These are phyloP conservation scores for Manihot esculenta DNA, from an alignment of 441 rosid genomes.

Conservation along the genomic window DNA sequence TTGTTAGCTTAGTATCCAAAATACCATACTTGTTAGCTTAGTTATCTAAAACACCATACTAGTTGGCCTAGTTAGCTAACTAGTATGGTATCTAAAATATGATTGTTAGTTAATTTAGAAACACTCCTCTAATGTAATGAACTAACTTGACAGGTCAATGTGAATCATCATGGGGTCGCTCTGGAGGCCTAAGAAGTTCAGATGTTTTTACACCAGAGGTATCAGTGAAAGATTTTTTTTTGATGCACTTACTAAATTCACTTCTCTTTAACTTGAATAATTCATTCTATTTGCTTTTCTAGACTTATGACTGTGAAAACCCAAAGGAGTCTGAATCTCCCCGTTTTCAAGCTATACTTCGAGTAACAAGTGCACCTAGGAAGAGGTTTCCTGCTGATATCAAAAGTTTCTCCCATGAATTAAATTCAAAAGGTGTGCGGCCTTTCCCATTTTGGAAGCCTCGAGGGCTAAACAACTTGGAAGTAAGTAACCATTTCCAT, in stretches of 20 bases:
- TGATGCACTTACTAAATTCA: slow-evolving; percentile 24
- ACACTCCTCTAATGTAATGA: slow-evolving; percentile 2
- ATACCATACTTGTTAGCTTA: no score
- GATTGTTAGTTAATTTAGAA: slow-evolving; percentile 6
- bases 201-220: slow-evolving; percentile 95
- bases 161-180: slow-evolving; percentile 49
- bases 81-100: no score
- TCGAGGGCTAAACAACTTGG: slow-evolving; percentile 76
- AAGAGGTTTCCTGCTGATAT: slow-evolving; percentile 92
- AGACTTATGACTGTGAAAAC: slow-evolving; percentile 70
- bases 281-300: slow-evolving; percentile 28
- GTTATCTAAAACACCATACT: no score
- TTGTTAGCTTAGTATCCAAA: no score
- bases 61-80: no score
- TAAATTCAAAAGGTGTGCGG: slow-evolving; percentile 94
- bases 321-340: slow-evolving; percentile 98
- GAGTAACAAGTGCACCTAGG: slow-evolving; percentile 89
- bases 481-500: slow-evolving; percentile 60
- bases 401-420: slow-evolving; percentile 97
- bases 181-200: slow-evolving; percentile 70
- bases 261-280: background rate
- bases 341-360: slow-evolving; percentile 95
- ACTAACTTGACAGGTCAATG: slow-evolving; percentile 44
- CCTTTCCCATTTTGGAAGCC: slow-evolving; percentile 98
- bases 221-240: slow-evolving; percentile 25